Conservation (phyloP, 73 alveolate species). For the Tetrahymena borealis region DNA sequence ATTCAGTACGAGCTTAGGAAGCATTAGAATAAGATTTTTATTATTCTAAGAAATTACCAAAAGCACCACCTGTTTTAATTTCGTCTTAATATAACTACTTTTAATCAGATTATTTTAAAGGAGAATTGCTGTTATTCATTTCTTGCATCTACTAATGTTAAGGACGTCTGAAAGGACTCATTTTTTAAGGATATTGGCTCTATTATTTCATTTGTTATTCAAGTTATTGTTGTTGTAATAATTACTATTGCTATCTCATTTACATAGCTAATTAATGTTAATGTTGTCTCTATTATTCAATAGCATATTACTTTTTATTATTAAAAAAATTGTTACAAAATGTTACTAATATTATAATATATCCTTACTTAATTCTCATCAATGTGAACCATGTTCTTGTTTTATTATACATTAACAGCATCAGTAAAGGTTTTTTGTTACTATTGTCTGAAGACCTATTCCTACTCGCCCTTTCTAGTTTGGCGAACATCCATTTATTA, state of each 20-base stretch:
- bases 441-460: background rate
- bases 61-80: background rate
- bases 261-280: background rate
- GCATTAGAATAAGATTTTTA: background rate
- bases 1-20: background rate
- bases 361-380: too few relatives aligned
- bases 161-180: slow-evolving; percentile 1
- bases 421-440: background rate
- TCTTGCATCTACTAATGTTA: background rate
- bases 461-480: background rate
- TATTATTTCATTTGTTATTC: background rate
- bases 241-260: background rate
- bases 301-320: background rate
- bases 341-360: too few relatives aligned
- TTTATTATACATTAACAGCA: background rate
- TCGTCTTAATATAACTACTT: background rate
- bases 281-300: background rate
- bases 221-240: background rate
- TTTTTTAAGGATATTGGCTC: background rate
- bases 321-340: background rate
- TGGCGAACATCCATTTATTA: background rate
- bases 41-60: background rate
- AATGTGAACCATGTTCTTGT: too few relatives aligned
- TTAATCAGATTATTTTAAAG: background rate
- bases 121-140: background rate